Conservation (phyloP, 2,329 filamentous ascomycete species). For the Arthrobotrys musiformis region DNA sequence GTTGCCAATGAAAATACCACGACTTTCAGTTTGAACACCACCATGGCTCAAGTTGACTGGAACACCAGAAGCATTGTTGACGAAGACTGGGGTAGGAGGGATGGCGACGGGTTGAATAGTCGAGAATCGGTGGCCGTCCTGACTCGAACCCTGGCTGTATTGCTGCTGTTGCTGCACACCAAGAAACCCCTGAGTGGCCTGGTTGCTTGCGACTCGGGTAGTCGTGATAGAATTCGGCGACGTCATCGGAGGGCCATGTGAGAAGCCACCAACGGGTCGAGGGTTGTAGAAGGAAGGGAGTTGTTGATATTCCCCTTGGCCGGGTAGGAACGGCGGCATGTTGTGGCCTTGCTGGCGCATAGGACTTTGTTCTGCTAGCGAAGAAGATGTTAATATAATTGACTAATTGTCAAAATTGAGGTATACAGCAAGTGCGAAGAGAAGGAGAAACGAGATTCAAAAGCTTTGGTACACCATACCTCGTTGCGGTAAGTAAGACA, state of each 20-base stretch:
- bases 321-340: slow-evolving; percentile 15
- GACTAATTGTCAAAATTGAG: not conserved
- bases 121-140: not conserved
- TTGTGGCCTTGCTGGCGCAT: slow-evolving; percentile 5
- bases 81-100: slow-evolving; percentile 54
- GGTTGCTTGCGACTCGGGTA: slow-evolving; percentile 1
- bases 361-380: slow-evolving; percentile 9
- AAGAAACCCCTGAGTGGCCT: not conserved
- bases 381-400: not conserved
- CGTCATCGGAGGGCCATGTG: slow-evolving; percentile 6
- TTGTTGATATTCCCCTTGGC: slow-evolving; percentile 24
- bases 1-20: slow-evolving; percentile 58
- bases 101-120: slow-evolving; percentile 27
- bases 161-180: slow-evolving; percentile 5
- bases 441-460: not conserved
- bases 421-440: not conserved
- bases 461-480: not conserved
- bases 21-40: slow-evolving; percentile 57
- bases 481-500: slow-evolving; percentile 14
- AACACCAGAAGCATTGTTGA: slow-evolving; percentile 56
- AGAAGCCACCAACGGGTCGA: not conserved
- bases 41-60: slow-evolving; percentile 58
- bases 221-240: slow-evolving; percentile 5
- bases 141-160: not conserved
- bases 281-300: slow-evolving; percentile 31